Evolutionary conservation across 495 filamentous ascomycete species (phyloP).

Genomic region (Aspergillus campestris): DNA sequence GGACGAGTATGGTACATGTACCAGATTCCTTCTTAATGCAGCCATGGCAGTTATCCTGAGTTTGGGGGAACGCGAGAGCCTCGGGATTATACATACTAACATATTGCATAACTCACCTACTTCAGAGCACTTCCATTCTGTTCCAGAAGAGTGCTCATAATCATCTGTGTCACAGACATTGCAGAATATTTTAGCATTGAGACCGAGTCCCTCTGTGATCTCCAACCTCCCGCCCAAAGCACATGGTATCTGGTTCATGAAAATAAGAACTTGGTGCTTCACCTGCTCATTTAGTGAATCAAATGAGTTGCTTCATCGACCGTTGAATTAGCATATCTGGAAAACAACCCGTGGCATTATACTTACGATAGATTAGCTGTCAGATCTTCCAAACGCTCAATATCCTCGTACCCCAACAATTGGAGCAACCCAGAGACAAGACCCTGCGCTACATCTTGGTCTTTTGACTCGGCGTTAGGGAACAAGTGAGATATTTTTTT

Average conservation of each 20-base stretch:
- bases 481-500: too few relatives aligned
- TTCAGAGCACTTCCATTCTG: constrained; percentile 16
- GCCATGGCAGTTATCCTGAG: constrained; percentile 66
- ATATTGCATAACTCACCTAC: constrained; percentile 42
- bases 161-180: constrained; percentile 26
- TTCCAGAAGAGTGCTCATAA: constrained; percentile 4
- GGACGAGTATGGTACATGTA: constrained; percentile 47
- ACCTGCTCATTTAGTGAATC: constrained; percentile 17
- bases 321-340: constrained; percentile 9
- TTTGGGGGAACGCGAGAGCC: constrained; percentile 49
- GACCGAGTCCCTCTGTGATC: constrained; percentile 8
- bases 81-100: constrained; percentile 48
- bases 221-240: constrained; percentile 23
- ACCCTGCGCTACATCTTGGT: constrained; percentile 8
- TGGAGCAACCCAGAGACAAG: constrained; percentile 14
- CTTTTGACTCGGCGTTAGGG: neutral
- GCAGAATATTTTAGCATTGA: constrained; percentile 25
- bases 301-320: constrained; percentile 16
- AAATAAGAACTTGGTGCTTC: constrained; percentile 24
- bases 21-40: constrained; percentile 55
- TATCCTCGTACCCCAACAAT: constrained; percentile 11
- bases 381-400: constrained; percentile 16
- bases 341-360: neutral
- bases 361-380: constrained; percentile 25
- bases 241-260: constrained; percentile 37